Base-by-base conservation (phyloP, 345 rosid species). In the Laguncularia racemosa region DNA sequence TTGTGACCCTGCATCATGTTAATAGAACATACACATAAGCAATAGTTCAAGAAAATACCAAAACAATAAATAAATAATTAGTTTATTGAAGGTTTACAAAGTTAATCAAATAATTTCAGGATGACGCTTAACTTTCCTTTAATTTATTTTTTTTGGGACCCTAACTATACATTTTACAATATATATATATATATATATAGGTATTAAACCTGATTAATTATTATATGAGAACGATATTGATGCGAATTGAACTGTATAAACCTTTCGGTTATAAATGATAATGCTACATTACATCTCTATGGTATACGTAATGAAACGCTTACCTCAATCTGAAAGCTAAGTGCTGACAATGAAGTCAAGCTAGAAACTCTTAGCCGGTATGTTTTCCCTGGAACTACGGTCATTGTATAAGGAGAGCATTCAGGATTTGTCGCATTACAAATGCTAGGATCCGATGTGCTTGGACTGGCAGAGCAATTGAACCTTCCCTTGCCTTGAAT, bases 281-380 rank as follows among this genome's bases (percentile, higher is more conserved):
- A n/a, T n/a, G n/a, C n/a, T n/a, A n/a, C n/a, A n/a, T n/a, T n/a
- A n/a, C n/a, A n/a, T n/a, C n/a, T n/a, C n/a, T n/a, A n/a, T n/a
- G n/a, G n/a, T n/a, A n/a, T n/a, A n/a, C 6, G 2, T 9, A 48
- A 48, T 48, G 19, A 48, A 44, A 8, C 16, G 38, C 17, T 44
- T 64, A 82, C 95, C 89, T 86, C 84, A 2, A 83, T 78, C 57
- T 87, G 89, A 75, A 85, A 91, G 54, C 83, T 87, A 15, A 91
- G 91, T 21, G 93, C 82, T 1, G 95, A 80, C 6, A 85, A 64
- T 48, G 83, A 60, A 15, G 82, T 83, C 64, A 83, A 26, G 76
- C 82, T 87, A 0, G 79, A 64, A 16, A 90, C 55, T 52, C 89
- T 73, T 12, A 90, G 76, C 2, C 95, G 62, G 55, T 87, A 85